Percentiles rank a stretch among this genome's conserved stretches.
Conservation (phyloP, 495 filamentous ascomycete species). For the Pseudoneurospora amorphoporcata region DNA sequence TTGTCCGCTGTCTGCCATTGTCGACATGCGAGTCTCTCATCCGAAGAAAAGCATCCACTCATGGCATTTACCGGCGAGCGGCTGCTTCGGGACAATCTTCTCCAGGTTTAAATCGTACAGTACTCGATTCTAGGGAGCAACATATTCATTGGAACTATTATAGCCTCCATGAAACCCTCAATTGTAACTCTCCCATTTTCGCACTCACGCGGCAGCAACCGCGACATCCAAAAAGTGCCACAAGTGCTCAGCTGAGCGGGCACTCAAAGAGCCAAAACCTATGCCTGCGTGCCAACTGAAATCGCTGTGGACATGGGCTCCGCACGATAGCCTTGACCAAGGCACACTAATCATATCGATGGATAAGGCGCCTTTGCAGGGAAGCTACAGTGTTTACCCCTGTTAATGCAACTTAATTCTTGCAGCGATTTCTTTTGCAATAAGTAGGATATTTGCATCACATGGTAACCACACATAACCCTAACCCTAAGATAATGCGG, state of each 20-base stretch:
- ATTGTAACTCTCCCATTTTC: neutral
- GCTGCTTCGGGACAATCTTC: neutral
- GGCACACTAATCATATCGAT: neutral
- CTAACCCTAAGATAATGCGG: too few relatives aligned
- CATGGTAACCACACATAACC: too few relatives aligned
- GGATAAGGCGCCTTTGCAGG: neutral
- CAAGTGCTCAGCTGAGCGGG: neutral
- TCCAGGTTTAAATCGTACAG: neutral
- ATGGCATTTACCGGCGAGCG: neutral
- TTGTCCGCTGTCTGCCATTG: neutral
- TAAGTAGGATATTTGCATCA: too few relatives aligned
- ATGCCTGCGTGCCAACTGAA: neutral
- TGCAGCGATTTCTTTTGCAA: too few relatives aligned
- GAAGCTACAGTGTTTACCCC: neutral
- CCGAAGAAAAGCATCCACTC: neutral
- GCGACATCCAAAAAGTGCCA: neutral
- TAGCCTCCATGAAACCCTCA: neutral
- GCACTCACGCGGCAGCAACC: neutral
- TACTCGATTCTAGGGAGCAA: neutral
- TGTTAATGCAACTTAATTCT: too few relatives aligned
- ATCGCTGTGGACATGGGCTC: neutral
- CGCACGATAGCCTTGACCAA: neutral
- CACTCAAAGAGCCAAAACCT: neutral
- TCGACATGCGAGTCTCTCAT: neutral
- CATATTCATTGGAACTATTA: neutral